A percentile compares a stretch with the other conserved stretches of the same genome.
Evolutionary conservation across 139 green algal genomes (phyloP).

Genomic region (Bryopsis sp.): DNA sequence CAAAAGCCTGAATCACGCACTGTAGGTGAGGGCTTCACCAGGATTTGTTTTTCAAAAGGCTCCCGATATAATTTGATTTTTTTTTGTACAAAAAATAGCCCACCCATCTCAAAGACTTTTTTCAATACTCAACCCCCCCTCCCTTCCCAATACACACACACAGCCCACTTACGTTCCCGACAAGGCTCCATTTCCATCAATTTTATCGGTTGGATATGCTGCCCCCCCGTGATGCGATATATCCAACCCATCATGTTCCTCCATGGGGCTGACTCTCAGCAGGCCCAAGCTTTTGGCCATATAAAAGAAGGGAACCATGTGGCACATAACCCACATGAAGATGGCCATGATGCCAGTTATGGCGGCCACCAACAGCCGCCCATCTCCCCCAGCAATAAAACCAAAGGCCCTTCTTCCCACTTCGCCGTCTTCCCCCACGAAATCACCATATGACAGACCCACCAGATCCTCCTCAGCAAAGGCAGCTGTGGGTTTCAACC

Average conservation of each 20-base stretch:
- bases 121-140: too few relatives aligned
- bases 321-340: not conserved
- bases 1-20: too few relatives aligned
- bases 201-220: not conserved
- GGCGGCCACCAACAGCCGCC: not conserved
- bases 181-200: too few relatives aligned
- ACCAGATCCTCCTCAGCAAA: not conserved
- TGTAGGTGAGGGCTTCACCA: too few relatives aligned
- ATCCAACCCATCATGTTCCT: conserved; percentile 60
- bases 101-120: too few relatives aligned
- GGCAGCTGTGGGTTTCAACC: not conserved
- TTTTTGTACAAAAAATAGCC: too few relatives aligned
- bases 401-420: not conserved
- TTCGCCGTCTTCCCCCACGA: not conserved
- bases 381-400: not conserved
- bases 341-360: not conserved
- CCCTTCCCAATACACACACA: too few relatives aligned
- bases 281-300: conserved; percentile 39
- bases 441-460: not conserved
- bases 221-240: conserved; percentile 57
- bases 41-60: too few relatives aligned
- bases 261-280: conserved; percentile 49
- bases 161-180: too few relatives aligned
- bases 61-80: too few relatives aligned
- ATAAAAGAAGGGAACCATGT: conserved; percentile 47